Conservation (phyloP, 768 basidiomycete genomes). For the Phlegmacium glaucopus region DNA sequence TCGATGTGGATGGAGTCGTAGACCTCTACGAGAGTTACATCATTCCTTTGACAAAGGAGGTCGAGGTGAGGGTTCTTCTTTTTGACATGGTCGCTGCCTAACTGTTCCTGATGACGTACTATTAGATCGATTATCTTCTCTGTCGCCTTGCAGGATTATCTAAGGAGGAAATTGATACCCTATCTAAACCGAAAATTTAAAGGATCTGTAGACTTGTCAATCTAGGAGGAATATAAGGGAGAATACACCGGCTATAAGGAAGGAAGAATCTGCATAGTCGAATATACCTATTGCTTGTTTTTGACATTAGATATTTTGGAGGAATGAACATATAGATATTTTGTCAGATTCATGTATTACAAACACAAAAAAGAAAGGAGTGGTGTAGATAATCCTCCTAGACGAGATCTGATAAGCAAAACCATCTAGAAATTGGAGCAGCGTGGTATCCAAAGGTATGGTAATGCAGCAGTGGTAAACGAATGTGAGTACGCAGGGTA, state of each 20-base stretch:
- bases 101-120: not conserved
- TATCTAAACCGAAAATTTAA: conserved; percentile 29
- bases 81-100: not conserved
- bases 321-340: no score
- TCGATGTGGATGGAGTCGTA: conserved; percentile 91
- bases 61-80: conserved; percentile 68
- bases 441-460: no score
- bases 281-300: no score
- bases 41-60: conserved; percentile 96
- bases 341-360: no score
- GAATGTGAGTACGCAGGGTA: not conserved
- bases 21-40: conserved; percentile 93
- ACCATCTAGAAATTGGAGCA: no score
- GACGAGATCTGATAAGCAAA: no score
- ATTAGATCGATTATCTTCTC: conserved; percentile 93
- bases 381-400: no score
- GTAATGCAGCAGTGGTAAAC: not conserved
- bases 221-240: no score
- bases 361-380: no score
- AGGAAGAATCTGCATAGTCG: no score
- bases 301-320: no score
- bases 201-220: conserved; percentile 5
- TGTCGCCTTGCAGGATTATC: conserved; percentile 84
- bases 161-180: conserved; percentile 70
- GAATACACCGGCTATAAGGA: no score